Evolutionary conservation across 768 basidiomycete species (phyloP).

Genomic region (Lactarius hengduanensis): DNA sequence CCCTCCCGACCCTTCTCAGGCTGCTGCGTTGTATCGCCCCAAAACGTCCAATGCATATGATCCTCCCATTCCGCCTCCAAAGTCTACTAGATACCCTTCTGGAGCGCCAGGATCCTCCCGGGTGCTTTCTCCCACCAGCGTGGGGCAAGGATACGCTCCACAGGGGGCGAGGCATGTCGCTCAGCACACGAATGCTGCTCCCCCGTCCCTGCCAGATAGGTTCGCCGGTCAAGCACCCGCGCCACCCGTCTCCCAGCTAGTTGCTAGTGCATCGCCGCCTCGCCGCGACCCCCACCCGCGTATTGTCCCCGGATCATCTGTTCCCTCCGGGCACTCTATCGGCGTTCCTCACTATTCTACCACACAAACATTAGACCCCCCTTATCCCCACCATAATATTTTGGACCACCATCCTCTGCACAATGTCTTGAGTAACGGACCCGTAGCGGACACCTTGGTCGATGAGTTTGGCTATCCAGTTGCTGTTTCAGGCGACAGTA

Average conservation of each 20-base stretch:
- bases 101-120: conserved; percentile 9
- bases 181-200: conserved; percentile 10
- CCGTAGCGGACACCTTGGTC: not conserved
- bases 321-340: not conserved
- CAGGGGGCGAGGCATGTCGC: conserved; percentile 10
- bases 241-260: conserved; percentile 2
- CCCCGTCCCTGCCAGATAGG: conserved; percentile 4
- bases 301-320: conserved; percentile 6
- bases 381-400: conserved; percentile 1
- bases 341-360: conserved; percentile 8
- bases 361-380: conserved; percentile 2
- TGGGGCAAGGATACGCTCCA: conserved; percentile 5
- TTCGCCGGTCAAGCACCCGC: not conserved
- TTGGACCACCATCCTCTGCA: conserved; percentile 1
- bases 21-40: conserved; percentile 30
- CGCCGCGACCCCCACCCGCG: conserved; percentile 13
- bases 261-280: conserved; percentile 13
- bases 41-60: conserved; percentile 36
- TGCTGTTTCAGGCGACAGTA: conserved; percentile 1
- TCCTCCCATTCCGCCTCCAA: conserved; percentile 35
- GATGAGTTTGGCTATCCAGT: conserved; percentile 2
- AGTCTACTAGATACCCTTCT: conserved; percentile 18
- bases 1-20: conserved; percentile 11
- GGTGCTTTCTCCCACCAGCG: conserved; percentile 18
- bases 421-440: not conserved